Percentiles rank a stretch among this genome's conserved stretches.
phyloP scores from a whole-genome alignment of 495 filamentous ascomycete species.

The Podospora bellae-mahoneyi region DNA sequence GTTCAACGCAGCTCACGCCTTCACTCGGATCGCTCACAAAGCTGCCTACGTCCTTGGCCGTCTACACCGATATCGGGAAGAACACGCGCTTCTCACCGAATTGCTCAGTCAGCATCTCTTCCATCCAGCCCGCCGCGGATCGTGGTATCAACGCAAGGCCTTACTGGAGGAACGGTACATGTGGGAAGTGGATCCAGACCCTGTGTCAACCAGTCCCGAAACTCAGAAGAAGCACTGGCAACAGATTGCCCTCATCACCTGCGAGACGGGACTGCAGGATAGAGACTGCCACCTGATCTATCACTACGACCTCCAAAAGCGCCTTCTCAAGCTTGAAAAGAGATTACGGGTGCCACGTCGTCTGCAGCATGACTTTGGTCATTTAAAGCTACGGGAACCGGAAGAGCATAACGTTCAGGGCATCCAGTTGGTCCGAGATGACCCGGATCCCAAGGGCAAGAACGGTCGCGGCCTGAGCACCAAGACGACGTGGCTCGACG shows the following conservation, averaged over 20 bases:
- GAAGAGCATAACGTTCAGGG: constrained; percentile 72
- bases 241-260: constrained; percentile 72
- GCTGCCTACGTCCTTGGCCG: constrained; percentile 71
- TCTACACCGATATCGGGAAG: constrained; percentile 73
- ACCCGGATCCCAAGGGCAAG: constrained; percentile 37
- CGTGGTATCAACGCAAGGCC: constrained; percentile 96
- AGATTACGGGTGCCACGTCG: constrained; percentile 77
- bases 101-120: constrained; percentile 80
- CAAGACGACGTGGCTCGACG: constrained; percentile 87
- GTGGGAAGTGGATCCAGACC: constrained; percentile 54
- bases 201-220: constrained; percentile 33
- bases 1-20: constrained; percentile 89
- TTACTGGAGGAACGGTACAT: constrained; percentile 95
- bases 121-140: constrained; percentile 77
- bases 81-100: constrained; percentile 70
- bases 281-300: constrained; percentile 83
- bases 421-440: constrained; percentile 64
- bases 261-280: constrained; percentile 83
- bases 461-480: constrained; percentile 50
- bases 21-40: constrained; percentile 91
- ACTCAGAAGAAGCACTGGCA: constrained; percentile 80
- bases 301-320: constrained; percentile 92
- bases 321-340: constrained; percentile 84
- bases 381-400: constrained; percentile 72
- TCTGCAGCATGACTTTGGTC: constrained; percentile 88